Conservation (phyloP, 371 early-diverging fungal genomes). For the Mortierella sp. region DNA sequence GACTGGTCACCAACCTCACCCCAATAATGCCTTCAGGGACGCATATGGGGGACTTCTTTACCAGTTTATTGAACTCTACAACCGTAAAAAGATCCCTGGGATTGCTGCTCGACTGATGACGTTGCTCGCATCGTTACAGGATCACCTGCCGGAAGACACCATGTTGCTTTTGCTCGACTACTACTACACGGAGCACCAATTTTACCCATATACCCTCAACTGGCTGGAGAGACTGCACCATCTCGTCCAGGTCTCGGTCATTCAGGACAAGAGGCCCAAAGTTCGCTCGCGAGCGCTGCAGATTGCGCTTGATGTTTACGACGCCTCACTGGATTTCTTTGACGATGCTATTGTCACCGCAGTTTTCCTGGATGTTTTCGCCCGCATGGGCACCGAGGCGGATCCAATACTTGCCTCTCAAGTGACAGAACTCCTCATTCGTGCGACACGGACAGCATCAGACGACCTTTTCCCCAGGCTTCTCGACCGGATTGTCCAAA, state of each 20-base stretch:
- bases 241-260: conserved; percentile 69
- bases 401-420: conserved; percentile 64
- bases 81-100: conserved; percentile 54
- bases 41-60: conserved; percentile 35
- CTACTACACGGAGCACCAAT: conserved; percentile 70
- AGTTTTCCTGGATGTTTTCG: conserved; percentile 72
- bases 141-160: conserved; percentile 68
- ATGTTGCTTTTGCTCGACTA: conserved; percentile 70
- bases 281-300: conserved; percentile 67
- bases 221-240: conserved; percentile 73
- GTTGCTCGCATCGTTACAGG: conserved; percentile 71
- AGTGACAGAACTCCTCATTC: conserved; percentile 66
- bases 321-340: conserved; percentile 72
- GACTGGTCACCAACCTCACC: conserved; percentile 16
- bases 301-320: conserved; percentile 69
- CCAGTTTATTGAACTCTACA: conserved; percentile 34
- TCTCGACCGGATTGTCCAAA: conserved; percentile 59
- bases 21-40: conserved; percentile 24
- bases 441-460: conserved; percentile 53
- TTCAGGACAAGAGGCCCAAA: conserved; percentile 56
- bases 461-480: conserved; percentile 63
- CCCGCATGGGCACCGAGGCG: conserved; percentile 65
- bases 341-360: conserved; percentile 62
- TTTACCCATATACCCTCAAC: conserved; percentile 74
- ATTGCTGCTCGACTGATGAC: conserved; percentile 64